Evolutionary conservation across 2,329 filamentous ascomycete genomes (phyloP).

Genomic region (Venturia oleaginea): DNA sequence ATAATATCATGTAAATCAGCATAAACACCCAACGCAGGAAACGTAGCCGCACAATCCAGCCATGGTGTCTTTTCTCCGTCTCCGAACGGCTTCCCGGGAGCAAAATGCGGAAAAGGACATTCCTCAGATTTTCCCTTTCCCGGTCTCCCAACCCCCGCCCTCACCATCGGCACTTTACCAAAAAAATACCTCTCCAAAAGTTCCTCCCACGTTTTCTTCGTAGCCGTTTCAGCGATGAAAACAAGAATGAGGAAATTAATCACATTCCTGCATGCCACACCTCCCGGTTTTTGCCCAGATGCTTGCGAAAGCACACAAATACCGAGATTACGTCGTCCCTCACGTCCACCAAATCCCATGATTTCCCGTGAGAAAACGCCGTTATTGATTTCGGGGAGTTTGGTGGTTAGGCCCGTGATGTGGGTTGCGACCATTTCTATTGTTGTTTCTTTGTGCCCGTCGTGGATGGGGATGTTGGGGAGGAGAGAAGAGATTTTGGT

Average conservation of each 20-base stretch:
- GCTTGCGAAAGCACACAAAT: neutral
- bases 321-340: neutral
- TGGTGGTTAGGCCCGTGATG: neutral
- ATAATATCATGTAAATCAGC: neutral
- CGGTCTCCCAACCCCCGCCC: neutral
- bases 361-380: neutral
- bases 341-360: neutral
- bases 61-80: neutral
- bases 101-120: neutral
- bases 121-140: neutral
- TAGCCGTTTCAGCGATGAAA: neutral
- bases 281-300: neutral
- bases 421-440: neutral
- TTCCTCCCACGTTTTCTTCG: neutral
- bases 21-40: neutral
- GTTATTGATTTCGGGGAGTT: slow-evolving; percentile 3
- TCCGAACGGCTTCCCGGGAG: neutral
- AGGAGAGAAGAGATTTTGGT: neutral
- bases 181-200: too few species aligned
- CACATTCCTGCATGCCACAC: neutral
- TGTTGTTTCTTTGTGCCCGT: neutral
- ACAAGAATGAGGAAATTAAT: neutral
- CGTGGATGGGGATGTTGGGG: neutral
- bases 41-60: neutral
- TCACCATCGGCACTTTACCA: neutral